These are phyloP conservation scores for Populus deltoides DNA, from an alignment of 345 rosid genomes.

Conservation along the genomic window DNA sequence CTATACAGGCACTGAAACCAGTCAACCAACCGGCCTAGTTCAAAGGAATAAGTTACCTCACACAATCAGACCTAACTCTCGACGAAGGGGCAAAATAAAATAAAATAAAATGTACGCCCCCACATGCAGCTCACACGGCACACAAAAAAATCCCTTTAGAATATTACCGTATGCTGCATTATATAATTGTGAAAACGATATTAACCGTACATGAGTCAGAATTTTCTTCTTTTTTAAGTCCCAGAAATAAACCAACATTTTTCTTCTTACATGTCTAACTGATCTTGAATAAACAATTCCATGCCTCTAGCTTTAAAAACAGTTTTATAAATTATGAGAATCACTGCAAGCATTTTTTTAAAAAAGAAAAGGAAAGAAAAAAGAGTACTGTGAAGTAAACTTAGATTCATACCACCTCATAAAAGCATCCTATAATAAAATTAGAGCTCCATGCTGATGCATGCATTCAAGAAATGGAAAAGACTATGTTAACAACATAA, in stretches of 20 bases:
- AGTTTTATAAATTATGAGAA: not conserved
- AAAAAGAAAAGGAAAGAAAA: not conserved
- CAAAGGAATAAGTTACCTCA: constrained; percentile 14
- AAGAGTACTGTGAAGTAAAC: not conserved
- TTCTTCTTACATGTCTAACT: not conserved
- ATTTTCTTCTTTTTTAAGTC: not conserved
- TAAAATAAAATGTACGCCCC: not conserved
- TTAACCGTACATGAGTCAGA: not conserved
- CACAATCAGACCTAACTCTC: constrained; percentile 30
- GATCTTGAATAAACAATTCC: not conserved
- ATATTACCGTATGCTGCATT: not conserved
- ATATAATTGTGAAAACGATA: not conserved
- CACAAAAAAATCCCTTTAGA: not conserved
- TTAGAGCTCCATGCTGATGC: not conserved
- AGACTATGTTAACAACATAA: not conserved
- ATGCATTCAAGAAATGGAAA: not conserved
- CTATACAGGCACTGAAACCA: constrained; percentile 16
- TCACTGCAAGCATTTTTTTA: not conserved
- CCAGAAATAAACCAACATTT: not conserved
- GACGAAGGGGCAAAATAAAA: constrained; percentile 8
- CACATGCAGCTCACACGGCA: not conserved
- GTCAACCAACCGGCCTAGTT: constrained; percentile 29
- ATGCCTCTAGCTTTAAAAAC: not conserved
- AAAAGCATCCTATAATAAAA: not conserved
- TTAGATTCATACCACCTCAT: not conserved